phyloP scores from a whole-genome alignment of 2,329 filamentous ascomycete genomes.

The Ceratocystis variospora region DNA sequence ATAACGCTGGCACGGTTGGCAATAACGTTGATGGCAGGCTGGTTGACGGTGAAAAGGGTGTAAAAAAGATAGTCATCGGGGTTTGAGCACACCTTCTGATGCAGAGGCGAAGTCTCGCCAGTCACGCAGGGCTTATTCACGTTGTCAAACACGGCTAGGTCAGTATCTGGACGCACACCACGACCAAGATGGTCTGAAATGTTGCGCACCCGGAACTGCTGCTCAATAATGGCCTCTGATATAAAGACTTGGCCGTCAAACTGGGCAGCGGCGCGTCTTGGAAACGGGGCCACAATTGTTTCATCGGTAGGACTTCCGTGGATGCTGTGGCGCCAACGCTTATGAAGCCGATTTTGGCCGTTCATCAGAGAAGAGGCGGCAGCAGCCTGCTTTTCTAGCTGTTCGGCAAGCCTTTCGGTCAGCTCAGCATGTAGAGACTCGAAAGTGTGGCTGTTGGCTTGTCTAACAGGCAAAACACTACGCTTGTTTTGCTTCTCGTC shows the following conservation, averaged over 20 bases:
- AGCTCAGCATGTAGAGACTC: conserved; percentile 9
- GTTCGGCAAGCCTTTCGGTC: background rate
- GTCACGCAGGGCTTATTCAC: conserved; percentile 33
- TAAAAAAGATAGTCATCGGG: conserved; percentile 39
- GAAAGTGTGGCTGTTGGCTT: background rate
- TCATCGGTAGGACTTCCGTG: conserved; percentile 19
- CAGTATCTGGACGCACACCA: conserved; percentile 27
- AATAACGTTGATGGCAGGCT: conserved; percentile 15
- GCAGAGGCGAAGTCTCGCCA: conserved; percentile 18
- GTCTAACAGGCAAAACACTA: background rate
- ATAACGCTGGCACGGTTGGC: conserved; percentile 10
- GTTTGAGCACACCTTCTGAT: conserved; percentile 28
- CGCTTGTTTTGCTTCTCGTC: background rate
- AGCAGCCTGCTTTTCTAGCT: conserved; percentile 15
- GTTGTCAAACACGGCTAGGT: conserved; percentile 30
- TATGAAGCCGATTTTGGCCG: conserved; percentile 17
- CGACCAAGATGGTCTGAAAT: conserved; percentile 33
- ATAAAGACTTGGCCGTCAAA: conserved; percentile 31
- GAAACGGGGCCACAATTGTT: conserved; percentile 26
- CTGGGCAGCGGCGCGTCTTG: conserved; percentile 31
- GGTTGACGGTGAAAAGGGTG: conserved; percentile 35
- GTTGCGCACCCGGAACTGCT: conserved; percentile 32
- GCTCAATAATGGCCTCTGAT: conserved; percentile 34
- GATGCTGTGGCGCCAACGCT: conserved; percentile 18
- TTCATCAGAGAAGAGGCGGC: conserved; percentile 20